Percentiles rank a stretch among this genome's conserved stretches.
These are phyloP conservation scores for Cutaneotrichosporon sp. DNA, from an alignment of 1,284 basidiomycete species.

Conservation along the genomic window DNA sequence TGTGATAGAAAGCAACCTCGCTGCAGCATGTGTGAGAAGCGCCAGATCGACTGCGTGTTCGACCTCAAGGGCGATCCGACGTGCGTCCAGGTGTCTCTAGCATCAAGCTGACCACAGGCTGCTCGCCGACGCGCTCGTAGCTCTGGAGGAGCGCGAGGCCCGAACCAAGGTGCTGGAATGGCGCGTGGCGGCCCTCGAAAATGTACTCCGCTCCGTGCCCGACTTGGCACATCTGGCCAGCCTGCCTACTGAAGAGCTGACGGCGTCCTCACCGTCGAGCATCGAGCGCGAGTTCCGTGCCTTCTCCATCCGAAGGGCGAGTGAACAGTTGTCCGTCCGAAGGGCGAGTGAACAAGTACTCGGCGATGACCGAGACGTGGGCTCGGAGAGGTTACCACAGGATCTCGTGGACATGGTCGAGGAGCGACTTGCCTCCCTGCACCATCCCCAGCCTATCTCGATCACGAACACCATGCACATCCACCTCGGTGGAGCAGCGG, in stretches of 20 bases:
- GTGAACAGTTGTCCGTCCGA: no score
- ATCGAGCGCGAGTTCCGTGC: neutral
- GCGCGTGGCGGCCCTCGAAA: neutral
- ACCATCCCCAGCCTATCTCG: neutral
- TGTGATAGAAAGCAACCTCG: slow-evolving; percentile 9
- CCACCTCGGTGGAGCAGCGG: neutral
- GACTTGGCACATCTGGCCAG: neutral
- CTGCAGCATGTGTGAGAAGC: slow-evolving; percentile 14
- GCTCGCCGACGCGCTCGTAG: slow-evolving; percentile 9
- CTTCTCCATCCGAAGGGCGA: neutral
- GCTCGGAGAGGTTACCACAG: neutral
- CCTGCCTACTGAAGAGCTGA: neutral
- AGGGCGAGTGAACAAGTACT: no score
- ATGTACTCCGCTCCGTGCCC: neutral
- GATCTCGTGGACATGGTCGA: neutral
- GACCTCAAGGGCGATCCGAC: slow-evolving; percentile 15
- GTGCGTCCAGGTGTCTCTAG: neutral
- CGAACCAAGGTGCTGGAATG: slow-evolving; percentile 6
- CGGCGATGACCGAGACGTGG: neutral
- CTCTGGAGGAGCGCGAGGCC: slow-evolving; percentile 11
- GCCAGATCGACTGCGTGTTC: slow-evolving; percentile 10
- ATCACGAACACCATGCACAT: neutral
- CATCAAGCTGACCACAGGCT: slow-evolving; percentile 1
- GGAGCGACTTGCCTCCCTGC: neutral
- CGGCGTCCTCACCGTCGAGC: neutral